phyloP scores from a whole-genome alignment of 164 flowering plant genomes.

The Chimonanthus salicifolius region DNA sequence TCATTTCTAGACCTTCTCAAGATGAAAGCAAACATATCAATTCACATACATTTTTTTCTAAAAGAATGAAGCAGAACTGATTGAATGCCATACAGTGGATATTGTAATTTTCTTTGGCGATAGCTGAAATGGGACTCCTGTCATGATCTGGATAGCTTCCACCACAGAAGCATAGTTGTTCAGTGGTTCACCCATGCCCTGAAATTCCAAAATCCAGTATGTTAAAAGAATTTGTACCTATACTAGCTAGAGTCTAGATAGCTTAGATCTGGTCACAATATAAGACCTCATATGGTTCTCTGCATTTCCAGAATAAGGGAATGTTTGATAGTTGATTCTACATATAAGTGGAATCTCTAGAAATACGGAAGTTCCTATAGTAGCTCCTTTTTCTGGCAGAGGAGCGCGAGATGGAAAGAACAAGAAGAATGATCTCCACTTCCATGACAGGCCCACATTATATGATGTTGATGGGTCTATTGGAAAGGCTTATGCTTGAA shows the following conservation, averaged over 20 bases:
- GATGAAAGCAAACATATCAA: neutral
- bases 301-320: too few relatives aligned
- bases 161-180: slow-evolving; percentile 79
- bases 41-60: neutral
- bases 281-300: too few relatives aligned
- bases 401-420: too few relatives aligned
- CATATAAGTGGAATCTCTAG: too few relatives aligned
- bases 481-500: too few relatives aligned
- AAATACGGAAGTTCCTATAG: too few relatives aligned
- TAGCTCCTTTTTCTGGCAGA: too few relatives aligned
- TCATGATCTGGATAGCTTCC: slow-evolving; percentile 76
- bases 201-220: slow-evolving; percentile 10
- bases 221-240: neutral
- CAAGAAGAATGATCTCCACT: too few relatives aligned
- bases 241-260: neutral
- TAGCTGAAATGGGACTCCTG: slow-evolving; percentile 65
- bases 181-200: slow-evolving; percentile 99
- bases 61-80: neutral
- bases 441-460: too few relatives aligned
- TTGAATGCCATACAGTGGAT: slow-evolving; percentile 64
- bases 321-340: too few relatives aligned
- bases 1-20: neutral
- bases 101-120: slow-evolving; percentile 85
- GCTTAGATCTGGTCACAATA: too few relatives aligned
- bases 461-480: too few relatives aligned